phyloP scores from a whole-genome alignment of 345 rosid genomes.

The Eucalyptus globulus region DNA sequence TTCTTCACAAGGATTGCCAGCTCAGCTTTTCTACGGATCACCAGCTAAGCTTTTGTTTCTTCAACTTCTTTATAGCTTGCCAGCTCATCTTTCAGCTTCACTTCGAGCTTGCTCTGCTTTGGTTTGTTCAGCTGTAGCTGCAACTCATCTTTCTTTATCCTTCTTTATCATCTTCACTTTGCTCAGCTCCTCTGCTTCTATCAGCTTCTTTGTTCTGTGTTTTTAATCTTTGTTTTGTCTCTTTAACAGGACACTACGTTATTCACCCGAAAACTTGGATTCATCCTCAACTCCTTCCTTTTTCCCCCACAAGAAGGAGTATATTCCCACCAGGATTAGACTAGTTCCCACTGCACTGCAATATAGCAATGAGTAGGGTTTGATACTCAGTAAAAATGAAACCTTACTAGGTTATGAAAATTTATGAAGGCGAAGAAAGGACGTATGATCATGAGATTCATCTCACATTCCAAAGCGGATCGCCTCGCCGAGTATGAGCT shows the following conservation, averaged over 20 bases:
- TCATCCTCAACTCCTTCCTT: conserved; percentile 1
- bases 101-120: too few species aligned
- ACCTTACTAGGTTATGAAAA: neutral
- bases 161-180: too few species aligned
- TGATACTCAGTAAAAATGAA: neutral
- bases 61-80: too few species aligned
- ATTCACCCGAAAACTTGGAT: neutral
- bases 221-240: too few species aligned
- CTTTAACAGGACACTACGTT: neutral
- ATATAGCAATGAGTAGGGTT: neutral
- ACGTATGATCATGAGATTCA: neutral
- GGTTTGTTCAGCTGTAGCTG: too few species aligned
- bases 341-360: conserved; percentile 15
- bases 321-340: conserved; percentile 20
- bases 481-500: conserved; percentile 8
- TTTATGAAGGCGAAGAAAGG: neutral
- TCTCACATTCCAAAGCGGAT: conserved; percentile 21
- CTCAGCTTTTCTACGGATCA: too few species aligned
- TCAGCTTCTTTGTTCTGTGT: too few species aligned
- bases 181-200: too few species aligned
- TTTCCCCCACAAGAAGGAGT: conserved; percentile 26
- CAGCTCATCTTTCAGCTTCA: too few species aligned
- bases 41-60: too few species aligned
- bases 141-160: too few species aligned
- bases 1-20: too few species aligned